A percentile compares a stretch with the other conserved stretches of the same genome.
These are phyloP conservation scores for Schizochytrium sp. DNA, from an alignment of 108 stramenopile species.

Conservation along the genomic window DNA sequence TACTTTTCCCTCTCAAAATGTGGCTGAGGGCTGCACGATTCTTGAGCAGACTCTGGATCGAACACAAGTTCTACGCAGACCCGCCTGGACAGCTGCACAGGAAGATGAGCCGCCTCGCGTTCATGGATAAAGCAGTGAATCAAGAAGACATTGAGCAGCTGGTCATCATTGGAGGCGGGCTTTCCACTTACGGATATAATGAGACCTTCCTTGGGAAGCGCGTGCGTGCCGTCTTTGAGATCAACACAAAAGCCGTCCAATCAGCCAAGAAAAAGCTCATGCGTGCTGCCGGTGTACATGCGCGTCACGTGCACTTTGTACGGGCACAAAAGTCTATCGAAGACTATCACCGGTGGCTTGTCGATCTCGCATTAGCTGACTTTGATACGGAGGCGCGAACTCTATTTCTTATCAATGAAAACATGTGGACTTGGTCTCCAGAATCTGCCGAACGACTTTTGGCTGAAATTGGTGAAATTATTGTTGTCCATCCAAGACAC, in stretches of 20 bases:
- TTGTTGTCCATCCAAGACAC: background rate
- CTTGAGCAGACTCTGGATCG: background rate
- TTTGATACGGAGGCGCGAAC: background rate
- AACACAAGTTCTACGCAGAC: conserved; percentile 9
- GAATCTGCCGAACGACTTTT: background rate
- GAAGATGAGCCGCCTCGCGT: background rate
- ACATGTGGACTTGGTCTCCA: background rate
- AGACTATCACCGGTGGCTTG: background rate
- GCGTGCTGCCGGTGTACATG: background rate
- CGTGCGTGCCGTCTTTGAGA: conserved; percentile 10
- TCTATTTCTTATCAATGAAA: background rate
- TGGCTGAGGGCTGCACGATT: conserved; percentile 2
- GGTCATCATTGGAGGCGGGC: background rate
- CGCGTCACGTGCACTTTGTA: background rate
- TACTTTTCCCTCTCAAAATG: conserved; percentile 7
- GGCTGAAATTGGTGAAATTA: background rate
- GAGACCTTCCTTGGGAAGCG: background rate
- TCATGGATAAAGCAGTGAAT: background rate
- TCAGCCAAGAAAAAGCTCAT: background rate
- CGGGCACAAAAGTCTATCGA: background rate
- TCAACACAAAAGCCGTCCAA: background rate
- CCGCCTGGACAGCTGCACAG: conserved; percentile 3
- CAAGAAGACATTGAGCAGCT: conserved; percentile 1
- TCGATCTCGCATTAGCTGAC: background rate
- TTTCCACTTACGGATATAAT: background rate